A percentile compares a stretch with the other conserved stretches of the same genome.
Conservation (phyloP, 75 land plant species). For the Cryptomeria japonica region DNA sequence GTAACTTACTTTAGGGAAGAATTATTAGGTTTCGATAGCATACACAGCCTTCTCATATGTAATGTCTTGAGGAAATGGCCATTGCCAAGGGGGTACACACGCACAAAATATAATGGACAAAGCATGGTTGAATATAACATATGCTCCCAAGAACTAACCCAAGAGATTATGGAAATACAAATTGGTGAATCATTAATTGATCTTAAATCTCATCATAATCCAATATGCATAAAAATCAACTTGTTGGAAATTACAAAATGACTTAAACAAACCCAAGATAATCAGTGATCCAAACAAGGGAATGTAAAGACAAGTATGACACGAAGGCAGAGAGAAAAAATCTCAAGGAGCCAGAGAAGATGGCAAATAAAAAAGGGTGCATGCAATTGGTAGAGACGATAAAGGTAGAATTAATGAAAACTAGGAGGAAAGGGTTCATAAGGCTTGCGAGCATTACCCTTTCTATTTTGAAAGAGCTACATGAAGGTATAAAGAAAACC, state of each 20-base stretch:
- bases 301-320: neutral
- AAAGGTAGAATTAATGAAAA: neutral
- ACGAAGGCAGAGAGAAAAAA: neutral
- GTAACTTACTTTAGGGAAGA: neutral
- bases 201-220: no score
- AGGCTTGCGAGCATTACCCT: neutral
- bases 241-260: no score
- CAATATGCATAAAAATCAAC: no score
- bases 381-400: neutral
- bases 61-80: neutral
- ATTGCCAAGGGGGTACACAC: neutral
- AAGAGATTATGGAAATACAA: no score
- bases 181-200: no score
- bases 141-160: no score
- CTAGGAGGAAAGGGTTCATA: neutral
- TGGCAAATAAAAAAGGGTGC: neutral
- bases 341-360: neutral
- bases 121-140: neutral
- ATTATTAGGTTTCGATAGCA: neutral
- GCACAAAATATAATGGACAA: neutral
- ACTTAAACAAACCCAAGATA: no score
- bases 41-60: neutral
- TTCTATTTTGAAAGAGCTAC: neutral
- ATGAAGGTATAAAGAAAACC: neutral
- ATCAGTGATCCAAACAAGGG: no score